Evolutionary conservation across 345 rosid genomes (phyloP).

Genomic region (Pugionium cornutum): DNA sequence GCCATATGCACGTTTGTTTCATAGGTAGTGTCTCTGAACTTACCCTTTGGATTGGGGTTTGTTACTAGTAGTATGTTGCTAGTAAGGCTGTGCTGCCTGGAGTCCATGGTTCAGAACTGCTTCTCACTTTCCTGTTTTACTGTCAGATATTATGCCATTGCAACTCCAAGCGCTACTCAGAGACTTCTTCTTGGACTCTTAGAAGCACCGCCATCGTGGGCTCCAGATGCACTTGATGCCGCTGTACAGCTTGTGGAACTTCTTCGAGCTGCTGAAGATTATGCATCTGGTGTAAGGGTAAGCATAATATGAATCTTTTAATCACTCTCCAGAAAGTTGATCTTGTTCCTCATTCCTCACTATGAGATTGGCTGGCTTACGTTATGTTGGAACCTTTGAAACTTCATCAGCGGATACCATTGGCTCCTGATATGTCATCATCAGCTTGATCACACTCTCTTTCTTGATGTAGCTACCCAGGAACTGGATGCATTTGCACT

Average conservation of each 20-base stretch:
- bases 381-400: conserved; percentile 8
- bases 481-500: conserved; percentile 99
- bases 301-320: conserved; percentile 33
- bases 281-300: conserved; percentile 94
- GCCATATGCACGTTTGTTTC: conserved; percentile 94
- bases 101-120: conserved; percentile 15
- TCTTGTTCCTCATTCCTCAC: not conserved
- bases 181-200: conserved; percentile 95
- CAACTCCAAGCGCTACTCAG: conserved; percentile 99
- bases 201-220: conserved; percentile 99
- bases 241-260: conserved; percentile 99
- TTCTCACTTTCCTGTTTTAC: conserved; percentile 31
- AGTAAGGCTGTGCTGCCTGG: conserved; percentile 22
- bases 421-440: conserved; percentile 14
- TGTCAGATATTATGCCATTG: conserved; percentile 86
- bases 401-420: conserved; percentile 1
- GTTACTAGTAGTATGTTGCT: conserved; percentile 3
- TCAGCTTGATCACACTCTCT: conserved; percentile 30
- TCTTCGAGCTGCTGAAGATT: conserved; percentile 96
- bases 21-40: conserved; percentile 55
- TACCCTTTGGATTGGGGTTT: conserved; percentile 11
- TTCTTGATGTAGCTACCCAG: conserved; percentile 76
- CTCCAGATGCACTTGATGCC: conserved; percentile 99
- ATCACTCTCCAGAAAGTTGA: conserved; percentile 9
- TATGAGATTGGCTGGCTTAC: conserved; percentile 10